phyloP scores from a whole-genome alignment of 2,329 filamentous ascomycete species.

The Verticillium nonalfalfae region DNA sequence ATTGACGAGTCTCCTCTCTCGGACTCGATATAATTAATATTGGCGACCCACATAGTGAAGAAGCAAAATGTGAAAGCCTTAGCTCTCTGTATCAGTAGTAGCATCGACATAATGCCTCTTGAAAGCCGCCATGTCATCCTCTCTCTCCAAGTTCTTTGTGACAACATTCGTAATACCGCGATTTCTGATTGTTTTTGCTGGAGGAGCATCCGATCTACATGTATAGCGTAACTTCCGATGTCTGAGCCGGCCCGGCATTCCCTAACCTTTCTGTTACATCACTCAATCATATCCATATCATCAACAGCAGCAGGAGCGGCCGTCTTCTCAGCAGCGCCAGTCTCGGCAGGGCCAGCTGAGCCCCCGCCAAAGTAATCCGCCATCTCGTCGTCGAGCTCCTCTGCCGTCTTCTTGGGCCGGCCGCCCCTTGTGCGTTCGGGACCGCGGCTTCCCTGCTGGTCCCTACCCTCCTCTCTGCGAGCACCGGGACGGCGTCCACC shows the following conservation, averaged over 20 bases:
- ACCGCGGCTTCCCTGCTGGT: conserved; percentile 27
- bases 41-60: no score
- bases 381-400: conserved; percentile 96
- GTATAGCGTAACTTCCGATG: background rate
- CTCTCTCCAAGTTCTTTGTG: no score
- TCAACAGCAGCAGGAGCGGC: conserved; percentile 30
- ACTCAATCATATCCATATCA: conserved; percentile 69
- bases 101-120: no score
- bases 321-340: conserved; percentile 9
- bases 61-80: no score
- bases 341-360: conserved; percentile 25
- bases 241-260: background rate
- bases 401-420: conserved; percentile 76
- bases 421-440: conserved; percentile 34
- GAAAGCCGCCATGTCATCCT: no score
- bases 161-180: background rate
- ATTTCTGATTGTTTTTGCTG: background rate
- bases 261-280: conserved; percentile 8
- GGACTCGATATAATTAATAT: no score
- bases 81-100: no score
- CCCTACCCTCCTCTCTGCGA: conserved; percentile 34
- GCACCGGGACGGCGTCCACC: conserved; percentile 45
- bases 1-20: no score
- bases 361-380: conserved; percentile 74
- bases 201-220: background rate